These are phyloP conservation scores for Jaapia argillacea DNA, from an alignment of 768 basidiomycete genomes.

Conservation along the genomic window DNA sequence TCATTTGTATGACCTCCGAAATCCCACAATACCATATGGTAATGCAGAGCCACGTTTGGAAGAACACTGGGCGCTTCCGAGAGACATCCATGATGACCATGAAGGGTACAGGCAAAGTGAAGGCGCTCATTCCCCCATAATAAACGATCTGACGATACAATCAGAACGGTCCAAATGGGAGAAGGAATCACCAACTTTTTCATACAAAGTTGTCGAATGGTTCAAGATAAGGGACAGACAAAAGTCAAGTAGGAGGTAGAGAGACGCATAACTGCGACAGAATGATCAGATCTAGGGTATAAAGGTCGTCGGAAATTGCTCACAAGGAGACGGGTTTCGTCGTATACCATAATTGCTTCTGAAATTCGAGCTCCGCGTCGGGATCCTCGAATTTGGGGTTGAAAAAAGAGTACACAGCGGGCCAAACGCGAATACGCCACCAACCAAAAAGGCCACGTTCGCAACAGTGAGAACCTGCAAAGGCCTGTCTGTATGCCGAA, in stretches of 20 bases:
- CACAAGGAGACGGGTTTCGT: slow-evolving; percentile 11
- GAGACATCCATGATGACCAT: neutral
- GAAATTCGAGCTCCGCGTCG: slow-evolving; percentile 12
- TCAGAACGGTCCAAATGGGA: slow-evolving; percentile 11
- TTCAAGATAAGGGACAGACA: slow-evolving; percentile 15
- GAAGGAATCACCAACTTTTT: slow-evolving; percentile 9
- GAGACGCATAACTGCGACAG: slow-evolving; percentile 3
- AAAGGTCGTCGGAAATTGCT: neutral
- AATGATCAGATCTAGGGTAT: slow-evolving; percentile 6
- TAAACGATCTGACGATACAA: slow-evolving; percentile 20
- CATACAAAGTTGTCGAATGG: slow-evolving; percentile 8
- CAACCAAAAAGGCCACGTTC: slow-evolving; percentile 9
- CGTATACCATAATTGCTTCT: slow-evolving; percentile 14
- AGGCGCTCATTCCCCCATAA: slow-evolving; percentile 8
- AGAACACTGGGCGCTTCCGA: slow-evolving; percentile 11
- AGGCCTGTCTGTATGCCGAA: slow-evolving; percentile 7
- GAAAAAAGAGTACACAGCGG: slow-evolving; percentile 8
- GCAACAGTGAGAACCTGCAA: slow-evolving; percentile 4
- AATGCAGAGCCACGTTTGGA: slow-evolving; percentile 18
- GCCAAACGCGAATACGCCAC: slow-evolving; percentile 9
- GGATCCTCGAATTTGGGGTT: slow-evolving; percentile 13
- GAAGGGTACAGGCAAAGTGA: neutral
- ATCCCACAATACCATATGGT: slow-evolving; percentile 16
- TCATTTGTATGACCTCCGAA: slow-evolving; percentile 7
- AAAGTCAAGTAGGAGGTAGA: slow-evolving; percentile 23